Conservation (phyloP, 176 grass and related monocot species). For the barley (Hordeum vulgare) region DNA sequence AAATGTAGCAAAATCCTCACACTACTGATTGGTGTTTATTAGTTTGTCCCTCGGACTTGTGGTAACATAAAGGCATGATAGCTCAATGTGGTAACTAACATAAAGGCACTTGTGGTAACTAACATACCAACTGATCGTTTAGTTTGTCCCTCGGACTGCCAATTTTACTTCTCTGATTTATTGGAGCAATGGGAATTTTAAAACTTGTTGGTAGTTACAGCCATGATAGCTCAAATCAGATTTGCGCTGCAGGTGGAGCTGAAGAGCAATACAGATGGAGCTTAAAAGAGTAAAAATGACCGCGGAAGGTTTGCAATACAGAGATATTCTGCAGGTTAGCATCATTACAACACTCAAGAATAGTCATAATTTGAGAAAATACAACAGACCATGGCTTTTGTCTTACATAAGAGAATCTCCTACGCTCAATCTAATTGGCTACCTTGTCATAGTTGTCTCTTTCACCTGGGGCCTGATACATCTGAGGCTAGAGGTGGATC, state of each 20-base stretch:
- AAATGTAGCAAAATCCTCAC: not conserved
- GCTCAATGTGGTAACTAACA: not conserved
- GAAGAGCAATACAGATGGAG: not conserved
- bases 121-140: not conserved
- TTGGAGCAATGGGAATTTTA: not conserved
- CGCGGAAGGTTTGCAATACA: no score
- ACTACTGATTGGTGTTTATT: no score
- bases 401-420: no score
- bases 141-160: not conserved
- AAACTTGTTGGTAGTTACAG: not conserved
- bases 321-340: no score
- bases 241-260: not conserved
- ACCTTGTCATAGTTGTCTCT: not conserved
- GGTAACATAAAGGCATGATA: no score
- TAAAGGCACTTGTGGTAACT: not conserved
- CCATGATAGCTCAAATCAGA: not conserved
- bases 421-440: no score
- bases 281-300: no score
- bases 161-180: not conserved
- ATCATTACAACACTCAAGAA: no score
- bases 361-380: no score
- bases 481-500: slow-evolving; percentile 5
- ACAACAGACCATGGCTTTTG: no score
- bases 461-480: slow-evolving; percentile 25
- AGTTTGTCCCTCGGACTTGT: no score